Evolutionary conservation across 441 rosid genomes (phyloP), one percentile per base, ranked within the genome.

Genomic region (Croton laevigatus): DNA sequence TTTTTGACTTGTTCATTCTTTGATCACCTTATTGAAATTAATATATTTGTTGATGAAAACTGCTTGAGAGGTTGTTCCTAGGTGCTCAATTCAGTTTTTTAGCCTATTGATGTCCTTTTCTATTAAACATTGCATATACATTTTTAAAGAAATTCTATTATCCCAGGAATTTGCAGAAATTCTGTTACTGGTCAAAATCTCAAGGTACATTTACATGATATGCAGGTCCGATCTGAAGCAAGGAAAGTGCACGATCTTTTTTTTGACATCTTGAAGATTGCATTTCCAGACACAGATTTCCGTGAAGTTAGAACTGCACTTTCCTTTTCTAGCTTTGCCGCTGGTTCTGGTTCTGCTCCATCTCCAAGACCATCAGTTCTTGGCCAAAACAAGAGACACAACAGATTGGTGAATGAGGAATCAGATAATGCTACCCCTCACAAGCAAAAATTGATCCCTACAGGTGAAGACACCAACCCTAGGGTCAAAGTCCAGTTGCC

Each of bases 211-310:
- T 73, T 66, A 32, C 57, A 23, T 67, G 69, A 52, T 40, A 40
- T 62, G 76, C 92, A 95, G 99, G 98, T 93, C 68, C 85, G 97
- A 75, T 82, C 97, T 62, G 99, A 96, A 84, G 99, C 96, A 53
- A 87, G 87, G 76, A 96, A 96, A 81, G 99, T 96, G 51, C 99
- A 96, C 58, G 95, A 93, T 83, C 91, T 96, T 71, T 91, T 96
- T 83, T 96, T 96, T 53, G 99, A 96, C 79, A 74, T 93, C 73
- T 84, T 96, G 89, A 96, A 89, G 87, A 91, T 88, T 71, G 89
- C 93, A 73, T 96, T 96, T 78, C 96, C 99, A 4, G 97, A 90
- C 77, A 81, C 87, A 45, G 96, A 91, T 84, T 93, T 93, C 76
- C 83, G 84, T 69, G 98, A 91, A 82, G 94, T 89, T 45, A 88